phyloP scores from a whole-genome alignment of 331 rosid genomes.

The Pyracantha coccinea region DNA sequence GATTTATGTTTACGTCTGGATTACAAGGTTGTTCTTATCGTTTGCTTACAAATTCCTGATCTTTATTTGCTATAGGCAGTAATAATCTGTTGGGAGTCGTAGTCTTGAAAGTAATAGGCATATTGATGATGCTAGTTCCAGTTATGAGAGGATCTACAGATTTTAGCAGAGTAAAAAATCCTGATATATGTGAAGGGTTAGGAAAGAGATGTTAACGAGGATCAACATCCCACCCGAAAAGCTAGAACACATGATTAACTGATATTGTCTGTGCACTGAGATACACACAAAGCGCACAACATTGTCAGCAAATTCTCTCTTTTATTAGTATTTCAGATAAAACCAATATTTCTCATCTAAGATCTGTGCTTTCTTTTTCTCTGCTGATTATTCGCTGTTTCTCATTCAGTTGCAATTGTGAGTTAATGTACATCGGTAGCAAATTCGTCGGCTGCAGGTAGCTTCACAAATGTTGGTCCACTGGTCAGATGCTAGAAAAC shows the following conservation, averaged over 20 bases:
- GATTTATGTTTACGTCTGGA: constrained; percentile 39
- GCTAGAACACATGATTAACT: not conserved
- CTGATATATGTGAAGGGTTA: not conserved
- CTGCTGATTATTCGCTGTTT: not conserved
- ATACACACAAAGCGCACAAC: not conserved
- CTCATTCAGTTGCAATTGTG: constrained; percentile 8
- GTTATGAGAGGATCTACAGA: not conserved
- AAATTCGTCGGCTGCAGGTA: not conserved
- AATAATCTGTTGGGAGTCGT: not conserved
- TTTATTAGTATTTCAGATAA: not conserved
- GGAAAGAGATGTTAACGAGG: not conserved
- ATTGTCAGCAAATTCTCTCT: not conserved
- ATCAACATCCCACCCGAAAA: not conserved
- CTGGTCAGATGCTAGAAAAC: not conserved
- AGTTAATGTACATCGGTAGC: not conserved
- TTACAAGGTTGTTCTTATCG: not conserved
- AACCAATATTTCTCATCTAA: not conserved
- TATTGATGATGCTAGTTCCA: not conserved
- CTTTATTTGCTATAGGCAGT: not conserved
- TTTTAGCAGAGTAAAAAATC: not conserved
- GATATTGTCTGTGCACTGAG: not conserved
- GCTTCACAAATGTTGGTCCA: not conserved
- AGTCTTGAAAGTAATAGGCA: not conserved
- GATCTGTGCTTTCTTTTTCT: not conserved
- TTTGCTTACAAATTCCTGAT: not conserved